Base-by-base conservation (phyloP, 2,329 filamentous ascomycete genomes). In the Bimuria novae-zelandiae region DNA sequence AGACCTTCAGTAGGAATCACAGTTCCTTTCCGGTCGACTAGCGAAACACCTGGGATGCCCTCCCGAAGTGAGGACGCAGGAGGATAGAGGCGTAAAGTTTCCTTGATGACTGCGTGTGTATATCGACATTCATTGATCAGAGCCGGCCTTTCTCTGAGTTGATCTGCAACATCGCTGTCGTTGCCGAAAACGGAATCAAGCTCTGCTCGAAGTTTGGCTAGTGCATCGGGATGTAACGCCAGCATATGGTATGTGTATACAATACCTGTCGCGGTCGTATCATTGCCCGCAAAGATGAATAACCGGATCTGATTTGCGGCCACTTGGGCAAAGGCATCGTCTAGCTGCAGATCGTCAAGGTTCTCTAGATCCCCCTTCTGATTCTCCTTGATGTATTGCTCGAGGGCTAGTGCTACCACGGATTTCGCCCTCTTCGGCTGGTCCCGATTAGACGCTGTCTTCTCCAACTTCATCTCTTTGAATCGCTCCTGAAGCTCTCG, bases 251-350 rank as follows among this genome's bases (percentile, higher is more conserved):
- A 61, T 8, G 51, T 29, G 41, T 64, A 73, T 27, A 52, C 59
- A 16, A 72, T 60, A 11, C 60, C 64, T 43, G 56, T 65, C 19
- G 57, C 55, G 3, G 62, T 68, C 3, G 68, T 66, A 49, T 71
- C 68, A 47, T 71, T 63, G 2, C 67, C 69, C 14, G 64, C 66
- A 46, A 70, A 63, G 21, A 72, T 47, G 51, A 71, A 69, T 0
- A 62, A 40, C n/a, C 63, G 63, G 35, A 71, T 61, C 43, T 71
- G 64, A 39, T 54, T 55, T 21, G 52, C 42, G n/a, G 55, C 60
- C 22, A 50, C 54, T 30, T 32, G 35, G 16, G 56, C 47, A 44
- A 66, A 67, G n/a, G 48, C 30, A 8, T 49, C 7, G 19, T 66
- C 61, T 8, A 67, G 40, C 10, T 43, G 33, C 23, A 40, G n/a